These are phyloP conservation scores for Chaetomiaceae sp. DNA, from an alignment of 2,329 filamentous ascomycete species.

Conservation along the genomic window DNA sequence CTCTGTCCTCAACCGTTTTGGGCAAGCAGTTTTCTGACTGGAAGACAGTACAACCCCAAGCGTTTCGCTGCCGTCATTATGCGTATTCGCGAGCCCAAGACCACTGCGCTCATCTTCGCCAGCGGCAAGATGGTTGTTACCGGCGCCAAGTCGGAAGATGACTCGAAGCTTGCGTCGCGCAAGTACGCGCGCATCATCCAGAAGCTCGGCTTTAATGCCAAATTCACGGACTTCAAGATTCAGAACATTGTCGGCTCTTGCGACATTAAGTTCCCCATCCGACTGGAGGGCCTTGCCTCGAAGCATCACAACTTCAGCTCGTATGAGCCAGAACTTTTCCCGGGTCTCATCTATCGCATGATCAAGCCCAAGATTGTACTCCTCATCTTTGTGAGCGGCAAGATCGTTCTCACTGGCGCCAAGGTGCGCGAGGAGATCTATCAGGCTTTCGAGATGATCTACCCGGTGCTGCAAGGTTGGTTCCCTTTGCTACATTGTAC, in stretches of 20 bases:
- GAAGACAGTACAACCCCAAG: slow-evolving; percentile 44
- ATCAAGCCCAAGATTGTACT: slow-evolving; percentile 99
- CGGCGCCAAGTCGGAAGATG: slow-evolving; percentile 95
- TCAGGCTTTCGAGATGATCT: slow-evolving; percentile 94
- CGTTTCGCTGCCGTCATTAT: slow-evolving; percentile 99
- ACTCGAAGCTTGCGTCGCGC: slow-evolving; percentile 91
- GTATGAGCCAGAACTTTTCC: slow-evolving; percentile 97
- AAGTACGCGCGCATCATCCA: slow-evolving; percentile 99
- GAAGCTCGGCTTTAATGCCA: slow-evolving; percentile 98
- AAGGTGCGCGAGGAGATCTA: slow-evolving; percentile 99
- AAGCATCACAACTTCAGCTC: slow-evolving; percentile 99
- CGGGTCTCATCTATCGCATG: slow-evolving; percentile 99
- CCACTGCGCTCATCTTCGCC: slow-evolving; percentile 94
- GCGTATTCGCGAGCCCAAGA: slow-evolving; percentile 99
- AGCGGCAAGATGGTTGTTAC: slow-evolving; percentile 99
- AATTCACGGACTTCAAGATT: slow-evolving; percentile 99
- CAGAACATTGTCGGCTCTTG: slow-evolving; percentile 99
- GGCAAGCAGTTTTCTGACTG: slow-evolving; percentile 32
- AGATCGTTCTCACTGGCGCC: slow-evolving; percentile 95
- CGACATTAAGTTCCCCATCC: slow-evolving; percentile 99
- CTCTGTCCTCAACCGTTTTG: slow-evolving; percentile 22
- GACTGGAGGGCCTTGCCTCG: slow-evolving; percentile 88
- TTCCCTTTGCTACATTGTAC: slow-evolving; percentile 14
- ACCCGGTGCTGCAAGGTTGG: slow-evolving; percentile 84
- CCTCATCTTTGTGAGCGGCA: slow-evolving; percentile 95